Base-by-base conservation (phyloP, 768 basidiomycete genomes). In the Pisolithus albus region DNA sequence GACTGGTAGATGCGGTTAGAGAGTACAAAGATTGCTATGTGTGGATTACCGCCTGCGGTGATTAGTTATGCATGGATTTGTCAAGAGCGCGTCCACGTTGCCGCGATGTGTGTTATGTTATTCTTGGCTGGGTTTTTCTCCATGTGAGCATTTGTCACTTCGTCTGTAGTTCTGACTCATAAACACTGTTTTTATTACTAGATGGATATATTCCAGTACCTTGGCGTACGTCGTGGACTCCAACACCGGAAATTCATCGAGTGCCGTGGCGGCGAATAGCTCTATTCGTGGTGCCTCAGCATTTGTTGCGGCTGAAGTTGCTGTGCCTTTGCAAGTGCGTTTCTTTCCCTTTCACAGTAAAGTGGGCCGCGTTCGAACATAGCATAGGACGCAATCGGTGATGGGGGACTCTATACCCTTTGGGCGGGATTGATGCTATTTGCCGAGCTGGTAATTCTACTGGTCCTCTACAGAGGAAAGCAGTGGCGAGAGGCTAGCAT, bases 191-290 rank as follows among this genome's bases (percentile, higher is more conserved):
- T 2, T 8, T n/a, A 38, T 15, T 36, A n/a, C 5, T 13, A 81
- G 78, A 62, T 74, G 74, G 66, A 80, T 83, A 46, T 87, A 88
- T 63, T 70, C 83, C 0, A 83, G 81, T 40, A 84, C 86, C 0
- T 70, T 96, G 30, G 85, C 92, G 0, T 94, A 92, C 62, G 79
- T 94, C 32, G 90, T 93, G 3, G 92, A 96, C 61, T 82, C 90
- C 8, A 96, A 94, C 59, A 73, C 75, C 2, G 92, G 92, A 6
- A 78, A 83, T 15, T 88, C 88, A 0, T 85, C 88, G 0, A 82
- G 81, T 2, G 90, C 88, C 0, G 79, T 82, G 7, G 89, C 92
- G 0, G 70, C 77, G 34, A 94, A 94, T 64, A 83, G 83, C 45
- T 78, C 78, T 19, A 85, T 88, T 65, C 79, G 92, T 26, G 89